Evolutionary conservation across 345 rosid genomes (phyloP).

Genomic region (Capsella bursapastoris): DNA sequence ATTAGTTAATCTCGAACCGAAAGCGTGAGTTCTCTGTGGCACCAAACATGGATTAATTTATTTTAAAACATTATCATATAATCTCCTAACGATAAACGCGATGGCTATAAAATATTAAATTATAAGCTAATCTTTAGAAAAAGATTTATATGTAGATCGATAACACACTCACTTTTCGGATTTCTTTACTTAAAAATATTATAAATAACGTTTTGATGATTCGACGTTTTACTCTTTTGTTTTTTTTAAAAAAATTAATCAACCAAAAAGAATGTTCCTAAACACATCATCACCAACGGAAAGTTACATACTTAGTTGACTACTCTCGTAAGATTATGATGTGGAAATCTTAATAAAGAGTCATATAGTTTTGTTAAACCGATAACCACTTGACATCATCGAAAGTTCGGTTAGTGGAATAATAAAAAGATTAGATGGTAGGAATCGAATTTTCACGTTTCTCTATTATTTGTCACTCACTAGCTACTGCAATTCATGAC

Average conservation of each 20-base stretch:
- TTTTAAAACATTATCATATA: constrained; percentile 15
- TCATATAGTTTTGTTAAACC: background rate
- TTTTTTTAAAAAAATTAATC: too few relatives aligned
- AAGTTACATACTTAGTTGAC: constrained; percentile 37
- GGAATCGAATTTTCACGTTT: constrained; percentile 12
- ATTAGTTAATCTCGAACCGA: constrained; percentile 40
- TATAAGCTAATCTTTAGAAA: background rate
- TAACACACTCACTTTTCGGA: constrained; percentile 22
- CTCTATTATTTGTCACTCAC: constrained; percentile 3
- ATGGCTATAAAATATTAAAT: background rate
- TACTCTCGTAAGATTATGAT: constrained; percentile 23
- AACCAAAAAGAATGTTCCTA: constrained; percentile 28
- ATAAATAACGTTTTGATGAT: constrained; percentile 19
- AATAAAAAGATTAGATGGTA: background rate
- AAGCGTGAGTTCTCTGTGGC: constrained; percentile 40
- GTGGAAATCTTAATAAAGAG: constrained; percentile 22
- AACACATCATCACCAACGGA: constrained; percentile 31
- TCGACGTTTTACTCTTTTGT: constrained; percentile 17
- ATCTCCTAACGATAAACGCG: constrained; percentile 30
- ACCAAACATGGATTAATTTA: background rate
- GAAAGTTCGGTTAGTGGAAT: constrained; percentile 18
- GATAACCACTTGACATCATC: constrained; percentile 40
- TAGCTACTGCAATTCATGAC: background rate
- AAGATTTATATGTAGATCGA: constrained; percentile 12
- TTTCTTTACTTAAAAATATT: background rate